Evolutionary conservation across 768 basidiomycete genomes (phyloP).

Genomic region (Mycena vulgaris): DNA sequence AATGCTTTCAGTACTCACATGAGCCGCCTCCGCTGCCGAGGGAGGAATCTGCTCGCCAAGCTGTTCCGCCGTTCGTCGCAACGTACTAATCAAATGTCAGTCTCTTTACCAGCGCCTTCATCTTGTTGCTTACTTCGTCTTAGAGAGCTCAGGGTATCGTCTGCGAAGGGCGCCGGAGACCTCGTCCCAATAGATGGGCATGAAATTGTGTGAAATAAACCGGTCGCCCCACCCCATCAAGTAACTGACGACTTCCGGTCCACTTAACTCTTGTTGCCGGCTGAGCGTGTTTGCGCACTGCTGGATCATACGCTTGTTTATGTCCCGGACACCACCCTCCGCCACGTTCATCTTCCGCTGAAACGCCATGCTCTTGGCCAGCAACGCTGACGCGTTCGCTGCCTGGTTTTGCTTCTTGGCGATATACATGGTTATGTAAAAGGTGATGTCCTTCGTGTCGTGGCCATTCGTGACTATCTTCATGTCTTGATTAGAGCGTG

Average conservation of each 20-base stretch:
- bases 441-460: constrained; percentile 51
- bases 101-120: no score
- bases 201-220: constrained; percentile 55
- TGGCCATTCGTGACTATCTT: constrained; percentile 54
- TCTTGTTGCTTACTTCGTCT: not conserved
- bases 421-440: constrained; percentile 49
- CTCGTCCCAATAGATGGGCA: constrained; percentile 51
- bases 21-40: no score
- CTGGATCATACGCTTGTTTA: constrained; percentile 46
- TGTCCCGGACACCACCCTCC: constrained; percentile 31
- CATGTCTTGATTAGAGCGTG: constrained; percentile 55
- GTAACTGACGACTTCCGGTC: constrained; percentile 54
- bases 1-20: no score
- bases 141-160: not conserved
- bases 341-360: constrained; percentile 21
- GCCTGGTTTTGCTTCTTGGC: constrained; percentile 43
- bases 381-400: constrained; percentile 49
- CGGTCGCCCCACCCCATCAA: constrained; percentile 61
- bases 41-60: no score
- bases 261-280: constrained; percentile 55
- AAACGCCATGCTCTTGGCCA: constrained; percentile 45
- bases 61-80: no score
- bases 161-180: constrained; percentile 32
- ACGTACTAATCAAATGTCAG: no score
- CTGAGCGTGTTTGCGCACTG: constrained; percentile 46